These are phyloP conservation scores for Boechera divaricarpa DNA, from an alignment of 345 rosid species.

Conservation along the genomic window DNA sequence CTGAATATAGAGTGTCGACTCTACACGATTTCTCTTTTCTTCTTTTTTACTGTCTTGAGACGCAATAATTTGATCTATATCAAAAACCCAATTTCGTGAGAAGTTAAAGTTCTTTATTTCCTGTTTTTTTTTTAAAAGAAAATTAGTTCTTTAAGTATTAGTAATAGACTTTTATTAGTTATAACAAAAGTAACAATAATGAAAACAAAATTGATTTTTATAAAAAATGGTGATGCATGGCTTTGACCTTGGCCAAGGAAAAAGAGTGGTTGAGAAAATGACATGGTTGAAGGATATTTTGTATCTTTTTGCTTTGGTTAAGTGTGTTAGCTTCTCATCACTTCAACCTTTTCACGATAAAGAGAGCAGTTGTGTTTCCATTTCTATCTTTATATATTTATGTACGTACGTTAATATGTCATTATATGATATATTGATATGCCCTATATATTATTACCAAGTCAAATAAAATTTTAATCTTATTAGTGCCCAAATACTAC, in stretches of 20 bases:
- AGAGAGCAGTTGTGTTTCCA: slow-evolving; percentile 48
- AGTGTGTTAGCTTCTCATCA: slow-evolving; percentile 48
- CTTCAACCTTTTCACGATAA: slow-evolving; percentile 37
- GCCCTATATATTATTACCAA: slow-evolving; percentile 6
- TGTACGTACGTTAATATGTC: not conserved
- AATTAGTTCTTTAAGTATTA: slow-evolving; percentile 19
- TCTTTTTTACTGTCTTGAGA: not conserved
- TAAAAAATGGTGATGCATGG: slow-evolving; percentile 37
- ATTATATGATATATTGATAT: not conserved
- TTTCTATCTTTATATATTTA: slow-evolving; percentile 6
- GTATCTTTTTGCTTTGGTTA: slow-evolving; percentile 17
- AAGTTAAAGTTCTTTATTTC: slow-evolving; percentile 12
- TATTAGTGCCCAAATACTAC: not conserved
- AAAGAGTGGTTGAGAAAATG: slow-evolving; percentile 46
- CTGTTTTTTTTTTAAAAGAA: not conserved
- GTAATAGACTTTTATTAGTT: not conserved
- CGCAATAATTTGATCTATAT: slow-evolving; percentile 17
- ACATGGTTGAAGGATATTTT: slow-evolving; percentile 34
- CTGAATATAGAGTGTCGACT: slow-evolving; percentile 20
- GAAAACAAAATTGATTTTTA: not conserved
- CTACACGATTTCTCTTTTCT: slow-evolving; percentile 29
- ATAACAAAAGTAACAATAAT: not conserved
- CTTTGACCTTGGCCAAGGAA: slow-evolving; percentile 43
- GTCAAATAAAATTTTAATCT: slow-evolving; percentile 12
- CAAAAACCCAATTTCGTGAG: not conserved